Evolutionary conservation across 2,329 filamentous ascomycete genomes (phyloP), one percentile per base, ranked within the genome.

Genomic region (Zasmidium citrigriseum): DNA sequence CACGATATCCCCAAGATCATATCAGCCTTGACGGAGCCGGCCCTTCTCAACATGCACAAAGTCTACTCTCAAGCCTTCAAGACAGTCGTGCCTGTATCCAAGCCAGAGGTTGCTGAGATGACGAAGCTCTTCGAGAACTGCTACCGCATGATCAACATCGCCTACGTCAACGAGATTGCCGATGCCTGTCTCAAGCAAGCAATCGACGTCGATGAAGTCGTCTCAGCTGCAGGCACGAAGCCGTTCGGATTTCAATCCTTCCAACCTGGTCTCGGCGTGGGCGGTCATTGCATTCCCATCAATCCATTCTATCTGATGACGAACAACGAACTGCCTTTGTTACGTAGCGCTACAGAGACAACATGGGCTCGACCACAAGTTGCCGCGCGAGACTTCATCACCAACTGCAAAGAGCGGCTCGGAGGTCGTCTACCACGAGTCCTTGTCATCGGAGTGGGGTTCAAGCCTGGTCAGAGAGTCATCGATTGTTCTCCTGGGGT

Each of bases 101-200:
- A 69, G 25, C 81, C 82, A 1, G 82, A 85, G 64, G 81, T 83
- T 1, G 82, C 82, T 1, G 82, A 84, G 68, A 83, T 84, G 80
- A 81, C 78, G 61, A 85, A 85, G 70, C 71, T 85, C 12, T 85
- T 83, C 64, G 82, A 84, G 59, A 85, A 84, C 66, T 85, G 82
- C 65, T 81, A 84, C 66, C 75, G 82, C 1, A 83, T 83, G 78
- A 72, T 84, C 12, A 76, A 76, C 64, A 82, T 83, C 29, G 81
- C 82, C 0, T 84, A 81, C 56, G 80, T 77, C 56, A 84, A 84
- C 62, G 82, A 84, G 60, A 83, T 84, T 79, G 80, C 81, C 1
- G 80, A 84, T 61, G 81, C 82, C 5, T 83, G 81, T 54, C 54
- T 68, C 7, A 59, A 69, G 0, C 75, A 79, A 48, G 73, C 67